Evolutionary conservation across 225 moss, liverwort and hornwort species (phyloP).

Genomic region (Climacium dendroides): DNA sequence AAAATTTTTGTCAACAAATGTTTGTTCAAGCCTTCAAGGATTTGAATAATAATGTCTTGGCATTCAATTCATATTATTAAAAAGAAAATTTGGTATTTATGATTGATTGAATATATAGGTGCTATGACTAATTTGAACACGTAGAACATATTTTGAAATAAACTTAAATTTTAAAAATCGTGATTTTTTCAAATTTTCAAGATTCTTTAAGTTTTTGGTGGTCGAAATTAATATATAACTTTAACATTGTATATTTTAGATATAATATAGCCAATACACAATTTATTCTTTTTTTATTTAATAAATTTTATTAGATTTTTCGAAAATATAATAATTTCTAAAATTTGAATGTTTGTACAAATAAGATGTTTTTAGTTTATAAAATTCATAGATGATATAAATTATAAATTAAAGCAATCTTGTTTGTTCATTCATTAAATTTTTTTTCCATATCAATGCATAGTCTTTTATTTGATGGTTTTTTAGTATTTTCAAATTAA

Average conservation of each 20-base stretch:
- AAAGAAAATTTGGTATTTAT: neutral
- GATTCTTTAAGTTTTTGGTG: too few relatives aligned
- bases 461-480: neutral
- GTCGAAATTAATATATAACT: too few relatives aligned
- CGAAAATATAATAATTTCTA: neutral
- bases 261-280: too few relatives aligned
- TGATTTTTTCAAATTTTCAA: too few relatives aligned
- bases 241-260: too few relatives aligned
- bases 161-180: too few relatives aligned
- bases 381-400: neutral
- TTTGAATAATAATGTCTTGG: neutral
- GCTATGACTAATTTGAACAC: neutral
- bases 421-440: neutral
- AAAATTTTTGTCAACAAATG: rapidly evolving
- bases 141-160: too few relatives aligned
- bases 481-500: neutral
- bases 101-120: too few relatives aligned
- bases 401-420: neutral
- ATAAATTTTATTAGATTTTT: neutral
- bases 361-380: neutral
- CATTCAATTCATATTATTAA: neutral
- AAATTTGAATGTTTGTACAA: neutral
- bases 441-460: neutral
- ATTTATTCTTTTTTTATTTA: too few relatives aligned
- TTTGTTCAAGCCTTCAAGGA: neutral